phyloP scores from a whole-genome alignment of 345 rosid genomes.

The Punica granatum region DNA sequence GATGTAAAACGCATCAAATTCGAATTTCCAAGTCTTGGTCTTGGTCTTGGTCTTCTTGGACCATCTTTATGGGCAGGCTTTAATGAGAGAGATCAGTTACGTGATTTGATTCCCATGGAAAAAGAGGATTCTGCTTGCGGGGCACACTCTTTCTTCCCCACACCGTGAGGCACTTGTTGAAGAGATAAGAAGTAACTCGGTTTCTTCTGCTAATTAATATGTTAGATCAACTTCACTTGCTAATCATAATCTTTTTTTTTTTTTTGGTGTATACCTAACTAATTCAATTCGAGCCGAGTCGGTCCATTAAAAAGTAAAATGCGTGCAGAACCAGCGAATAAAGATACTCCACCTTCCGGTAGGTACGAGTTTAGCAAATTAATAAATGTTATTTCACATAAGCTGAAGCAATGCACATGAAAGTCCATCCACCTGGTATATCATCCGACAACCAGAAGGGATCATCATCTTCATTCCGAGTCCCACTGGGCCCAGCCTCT shows the following conservation, averaged over 20 bases:
- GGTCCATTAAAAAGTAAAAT: too few species aligned
- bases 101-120: too few species aligned
- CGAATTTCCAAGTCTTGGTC: too few species aligned
- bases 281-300: too few species aligned
- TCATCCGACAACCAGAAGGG: conserved; percentile 72
- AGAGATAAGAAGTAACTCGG: neutral
- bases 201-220: neutral
- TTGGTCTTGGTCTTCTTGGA: too few species aligned
- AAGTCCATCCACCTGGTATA: conserved; percentile 47
- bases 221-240: neutral
- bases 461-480: conserved; percentile 54
- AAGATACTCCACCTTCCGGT: conserved; percentile 86
- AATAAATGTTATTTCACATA: neutral
- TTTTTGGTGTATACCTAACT: too few species aligned
- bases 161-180: neutral
- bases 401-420: neutral
- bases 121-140: too few species aligned
- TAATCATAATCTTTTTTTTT: too few species aligned
- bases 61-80: too few species aligned
- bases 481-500: conserved; percentile 28
- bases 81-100: too few species aligned
- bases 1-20: too few species aligned
- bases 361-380: neutral
- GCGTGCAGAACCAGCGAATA: conserved; percentile 88
- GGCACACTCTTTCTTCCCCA: too few species aligned